Percentiles rank a stretch among this genome's conserved stretches.
Evolutionary conservation across 331 rosid genomes (phyloP).

Genomic region (Cydonia oblonga): DNA sequence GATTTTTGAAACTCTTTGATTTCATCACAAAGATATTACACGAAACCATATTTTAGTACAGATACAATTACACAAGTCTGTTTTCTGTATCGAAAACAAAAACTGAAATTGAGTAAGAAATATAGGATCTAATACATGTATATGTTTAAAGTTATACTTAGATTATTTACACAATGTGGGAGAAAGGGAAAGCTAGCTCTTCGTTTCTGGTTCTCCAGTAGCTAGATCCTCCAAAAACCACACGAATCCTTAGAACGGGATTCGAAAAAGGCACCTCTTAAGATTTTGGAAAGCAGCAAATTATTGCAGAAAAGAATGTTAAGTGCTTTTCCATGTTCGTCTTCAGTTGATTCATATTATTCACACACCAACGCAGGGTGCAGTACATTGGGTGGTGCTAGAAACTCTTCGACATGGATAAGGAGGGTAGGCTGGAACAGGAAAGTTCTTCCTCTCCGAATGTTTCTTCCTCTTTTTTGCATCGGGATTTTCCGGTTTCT

Average conservation of each 20-base stretch:
- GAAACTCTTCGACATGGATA: conserved; percentile 46
- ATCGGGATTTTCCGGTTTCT: conserved; percentile 52
- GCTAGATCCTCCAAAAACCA: background rate
- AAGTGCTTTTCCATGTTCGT: background rate
- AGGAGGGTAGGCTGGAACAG: conserved; percentile 14
- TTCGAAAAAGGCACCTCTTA: background rate
- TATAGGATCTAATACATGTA: background rate
- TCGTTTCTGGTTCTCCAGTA: background rate
- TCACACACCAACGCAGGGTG: conserved; percentile 43
- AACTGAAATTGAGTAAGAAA: background rate
- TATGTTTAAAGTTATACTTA: background rate
- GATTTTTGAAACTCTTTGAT: background rate
- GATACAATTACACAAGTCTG: background rate
- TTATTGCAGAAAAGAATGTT: background rate
- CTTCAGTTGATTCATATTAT: background rate
- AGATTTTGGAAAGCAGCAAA: background rate
- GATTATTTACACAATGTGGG: conserved; percentile 5
- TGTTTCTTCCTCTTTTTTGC: conserved; percentile 61
- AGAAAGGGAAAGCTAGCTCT: background rate
- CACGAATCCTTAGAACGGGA: background rate
- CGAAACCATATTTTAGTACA: background rate
- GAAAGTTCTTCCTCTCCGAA: conserved; percentile 26
- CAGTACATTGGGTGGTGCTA: conserved; percentile 25
- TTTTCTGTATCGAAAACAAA: background rate
- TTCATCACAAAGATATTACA: background rate